Percentiles rank a stretch among this genome's conserved stretches.
Conservation (phyloP, 148 eudicot species). For the Nepenthes gracilis region DNA sequence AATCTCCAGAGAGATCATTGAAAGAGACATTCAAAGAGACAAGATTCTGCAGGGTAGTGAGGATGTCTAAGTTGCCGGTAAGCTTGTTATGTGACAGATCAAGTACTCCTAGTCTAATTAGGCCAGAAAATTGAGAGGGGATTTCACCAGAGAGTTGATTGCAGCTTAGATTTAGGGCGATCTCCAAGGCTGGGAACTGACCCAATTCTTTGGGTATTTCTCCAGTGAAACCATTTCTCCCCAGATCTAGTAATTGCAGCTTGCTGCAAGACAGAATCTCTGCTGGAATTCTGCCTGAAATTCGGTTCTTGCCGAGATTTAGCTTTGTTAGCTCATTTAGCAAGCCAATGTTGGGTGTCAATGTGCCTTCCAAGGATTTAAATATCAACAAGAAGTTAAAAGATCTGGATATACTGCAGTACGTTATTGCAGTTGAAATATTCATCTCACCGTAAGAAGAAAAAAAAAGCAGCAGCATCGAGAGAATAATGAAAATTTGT, state of each 20-base stretch:
- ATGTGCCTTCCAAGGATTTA: neutral
- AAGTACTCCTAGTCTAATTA: constrained; percentile 59
- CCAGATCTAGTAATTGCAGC: constrained; percentile 72
- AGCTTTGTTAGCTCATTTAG: constrained; percentile 67
- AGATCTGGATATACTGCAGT: neutral
- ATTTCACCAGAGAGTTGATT: constrained; percentile 63
- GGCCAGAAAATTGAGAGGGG: constrained; percentile 55
- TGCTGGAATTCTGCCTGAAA: constrained; percentile 68
- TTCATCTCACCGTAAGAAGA: too few species aligned
- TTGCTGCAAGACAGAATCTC: constrained; percentile 66
- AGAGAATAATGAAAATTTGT: too few species aligned
- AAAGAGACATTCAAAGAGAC: constrained; percentile 73
- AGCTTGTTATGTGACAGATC: constrained; percentile 82
- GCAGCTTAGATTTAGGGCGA: constrained; percentile 74
- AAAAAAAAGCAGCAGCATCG: too few species aligned
- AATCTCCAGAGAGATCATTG: constrained; percentile 71
- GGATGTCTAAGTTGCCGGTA: constrained; percentile 42
- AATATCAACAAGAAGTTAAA: neutral
- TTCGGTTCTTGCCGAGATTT: constrained; percentile 51
- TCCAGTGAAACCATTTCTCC: constrained; percentile 67
- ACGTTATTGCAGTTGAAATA: too few species aligned
- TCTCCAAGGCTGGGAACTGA: constrained; percentile 67
- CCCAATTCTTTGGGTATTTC: constrained; percentile 77
- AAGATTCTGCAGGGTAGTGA: constrained; percentile 69
- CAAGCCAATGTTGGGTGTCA: constrained; percentile 47